Evolutionary conservation across 1,139 yeast species (phyloP).

Genomic region (Candida sp.): DNA sequence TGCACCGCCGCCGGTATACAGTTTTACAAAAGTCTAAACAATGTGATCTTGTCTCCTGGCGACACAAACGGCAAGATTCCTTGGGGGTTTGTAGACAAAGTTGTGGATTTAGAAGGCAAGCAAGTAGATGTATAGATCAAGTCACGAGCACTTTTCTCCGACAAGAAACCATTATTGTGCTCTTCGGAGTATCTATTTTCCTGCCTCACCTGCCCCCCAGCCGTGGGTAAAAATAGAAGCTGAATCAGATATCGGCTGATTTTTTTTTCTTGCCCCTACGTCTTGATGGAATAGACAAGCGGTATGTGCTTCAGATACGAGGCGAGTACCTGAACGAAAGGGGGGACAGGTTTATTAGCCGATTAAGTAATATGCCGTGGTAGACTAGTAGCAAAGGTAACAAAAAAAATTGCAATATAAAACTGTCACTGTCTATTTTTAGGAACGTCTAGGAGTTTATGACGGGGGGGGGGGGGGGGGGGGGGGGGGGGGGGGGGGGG

Average conservation of each 20-base stretch:
- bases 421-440: background rate
- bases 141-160: too few relatives aligned
- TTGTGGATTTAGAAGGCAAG: conserved; percentile 24
- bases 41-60: conserved; percentile 76
- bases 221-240: too few relatives aligned
- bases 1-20: conserved; percentile 50
- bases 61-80: conserved; percentile 57
- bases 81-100: conserved; percentile 45
- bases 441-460: background rate
- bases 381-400: background rate
- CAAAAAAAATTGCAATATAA: background rate
- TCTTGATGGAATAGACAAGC: background rate
- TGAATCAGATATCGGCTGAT: background rate
- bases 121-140: conserved; percentile 12
- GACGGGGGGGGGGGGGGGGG: too few relatives aligned
- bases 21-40: conserved; percentile 70
- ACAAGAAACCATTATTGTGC: too few relatives aligned
- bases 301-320: background rate
- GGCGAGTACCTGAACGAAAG: conserved; percentile 3
- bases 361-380: background rate
- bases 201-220: too few relatives aligned
- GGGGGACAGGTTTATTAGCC: background rate
- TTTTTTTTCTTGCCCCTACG: background rate
- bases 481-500: too few relatives aligned
- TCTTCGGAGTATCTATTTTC: too few relatives aligned